Base-by-base conservation (phyloP, 164 flowering plant species). In the Vitis rotundifolia region DNA sequence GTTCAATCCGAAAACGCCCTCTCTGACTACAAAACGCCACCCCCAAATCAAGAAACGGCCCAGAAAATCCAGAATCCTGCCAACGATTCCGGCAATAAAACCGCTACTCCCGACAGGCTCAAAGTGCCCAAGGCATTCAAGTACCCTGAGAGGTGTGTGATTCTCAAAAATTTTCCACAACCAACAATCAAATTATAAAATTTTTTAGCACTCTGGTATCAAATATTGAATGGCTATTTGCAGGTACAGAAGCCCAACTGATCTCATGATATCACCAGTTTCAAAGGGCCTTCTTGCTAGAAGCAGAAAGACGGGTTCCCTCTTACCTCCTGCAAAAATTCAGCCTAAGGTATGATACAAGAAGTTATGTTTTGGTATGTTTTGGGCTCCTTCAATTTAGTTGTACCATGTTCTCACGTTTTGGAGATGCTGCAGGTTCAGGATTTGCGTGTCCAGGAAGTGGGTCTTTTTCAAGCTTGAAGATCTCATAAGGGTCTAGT, bases 201-300 rank as follows among this genome's bases (percentile, higher is more conserved):
- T 4, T 37, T 37, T 37, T 37, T 5, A 37, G 44, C 44, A 37
- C 5, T 37, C 44, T 37, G 44, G 7, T 37, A 3, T 37, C 0
- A 37, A 37, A 37, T 37, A 37, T 37, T 6, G 44, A 37, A 37
- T 37, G 44, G 5, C 6, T 37, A 37, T 14, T 67, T 61, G 15
- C 72, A 90, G 93, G 86, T 91, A 89, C 60, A 85, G 68, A 61
- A 92, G 95, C 72, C 95, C 95, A 54, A 92, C 97, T 53, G 95
- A 92, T 84, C 76, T 73, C 9, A 80, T 92, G 83, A 74, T 92
- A 79, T 92, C 96, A 3, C 97, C 96, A 11, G 75, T 90, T 26
- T 83, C 94, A 0, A 92, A 77, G 79, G 88, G 90, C 19, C 79
- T 92, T 64, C 86, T 89, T 31, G 94, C 92, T 12, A 80, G 90